These are phyloP conservation scores for Tremella fuciformis DNA, from an alignment of 768 basidiomycete species.

Conservation along the genomic window DNA sequence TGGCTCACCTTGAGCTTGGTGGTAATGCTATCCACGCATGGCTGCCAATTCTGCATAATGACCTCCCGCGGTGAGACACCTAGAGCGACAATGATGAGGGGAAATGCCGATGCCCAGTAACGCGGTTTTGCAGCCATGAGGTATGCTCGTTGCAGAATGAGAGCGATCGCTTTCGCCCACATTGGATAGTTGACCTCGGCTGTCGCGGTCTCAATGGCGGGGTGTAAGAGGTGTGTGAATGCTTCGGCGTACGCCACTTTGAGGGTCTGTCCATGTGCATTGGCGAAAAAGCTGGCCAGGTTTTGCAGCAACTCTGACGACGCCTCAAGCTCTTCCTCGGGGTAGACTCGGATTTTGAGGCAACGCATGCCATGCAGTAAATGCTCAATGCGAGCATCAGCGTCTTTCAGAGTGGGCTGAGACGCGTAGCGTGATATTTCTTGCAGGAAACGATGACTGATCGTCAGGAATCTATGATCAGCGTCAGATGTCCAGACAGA, in stretches of 20 bases:
- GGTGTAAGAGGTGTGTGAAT: constrained; percentile 71
- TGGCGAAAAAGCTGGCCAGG: constrained; percentile 74
- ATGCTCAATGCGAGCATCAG: constrained; percentile 78
- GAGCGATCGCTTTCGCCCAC: constrained; percentile 86
- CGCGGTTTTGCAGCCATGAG: constrained; percentile 65
- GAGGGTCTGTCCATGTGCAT: constrained; percentile 75
- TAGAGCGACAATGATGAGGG: constrained; percentile 73
- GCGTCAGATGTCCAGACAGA: background rate
- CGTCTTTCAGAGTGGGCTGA: constrained; percentile 75
- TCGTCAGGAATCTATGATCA: constrained; percentile 69
- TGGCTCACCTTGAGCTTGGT: constrained; percentile 71
- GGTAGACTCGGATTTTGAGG: constrained; percentile 88
- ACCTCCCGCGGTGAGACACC: constrained; percentile 83
- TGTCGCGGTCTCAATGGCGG: constrained; percentile 90
- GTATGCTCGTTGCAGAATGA: constrained; percentile 57
- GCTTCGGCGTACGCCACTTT: constrained; percentile 84
- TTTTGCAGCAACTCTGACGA: constrained; percentile 86
- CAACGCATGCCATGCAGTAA: constrained; percentile 75
- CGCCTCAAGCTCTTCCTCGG: constrained; percentile 87
- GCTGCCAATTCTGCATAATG: constrained; percentile 76
- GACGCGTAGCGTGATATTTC: constrained; percentile 69
- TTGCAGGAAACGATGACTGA: constrained; percentile 83
- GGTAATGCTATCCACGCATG: constrained; percentile 68
- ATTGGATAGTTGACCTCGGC: constrained; percentile 93
- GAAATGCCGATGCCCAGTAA: constrained; percentile 85